Percentiles rank a stretch among this genome's conserved stretches.
Evolutionary conservation across 345 rosid genomes (phyloP).

Genomic region (Schrenkiella parvula): DNA sequence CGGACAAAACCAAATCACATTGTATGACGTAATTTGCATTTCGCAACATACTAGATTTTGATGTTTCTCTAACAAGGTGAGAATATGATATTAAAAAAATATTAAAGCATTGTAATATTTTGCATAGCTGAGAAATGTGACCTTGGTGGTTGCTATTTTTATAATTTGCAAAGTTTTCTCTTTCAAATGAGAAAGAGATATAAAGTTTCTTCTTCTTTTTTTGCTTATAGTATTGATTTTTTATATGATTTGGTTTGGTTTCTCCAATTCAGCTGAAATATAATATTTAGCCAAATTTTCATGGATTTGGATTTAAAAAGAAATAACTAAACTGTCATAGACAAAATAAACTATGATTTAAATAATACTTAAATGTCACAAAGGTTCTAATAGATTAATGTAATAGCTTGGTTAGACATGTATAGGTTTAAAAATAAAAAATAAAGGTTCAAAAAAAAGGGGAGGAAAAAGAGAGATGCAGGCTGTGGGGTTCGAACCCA

Average conservation of each 20-base stretch:
- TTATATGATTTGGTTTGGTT: background rate
- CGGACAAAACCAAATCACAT: background rate
- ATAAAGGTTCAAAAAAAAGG: background rate
- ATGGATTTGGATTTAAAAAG: background rate
- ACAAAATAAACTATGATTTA: too few species aligned
- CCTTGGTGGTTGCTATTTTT: too few species aligned
- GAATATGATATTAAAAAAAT: background rate
- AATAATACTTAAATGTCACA: too few species aligned
- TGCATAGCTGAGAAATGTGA: too few species aligned
- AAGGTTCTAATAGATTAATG: too few species aligned
- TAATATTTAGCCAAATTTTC: too few species aligned
- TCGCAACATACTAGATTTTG: background rate
- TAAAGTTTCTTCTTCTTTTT: background rate
- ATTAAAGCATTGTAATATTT: background rate
- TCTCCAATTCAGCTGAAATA: too few species aligned
- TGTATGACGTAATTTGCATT: background rate
- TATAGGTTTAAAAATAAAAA: background rate
- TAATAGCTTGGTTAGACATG: background rate
- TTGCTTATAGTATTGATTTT: background rate
- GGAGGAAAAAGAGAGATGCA: constrained; percentile 24
- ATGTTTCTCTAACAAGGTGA: background rate
- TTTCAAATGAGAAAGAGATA: too few species aligned
- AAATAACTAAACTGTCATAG: too few species aligned
- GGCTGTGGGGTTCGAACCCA: constrained; percentile 99
- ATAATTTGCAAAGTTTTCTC: too few species aligned